A percentile compares a stretch with the other conserved stretches of the same genome.
Evolutionary conservation across 2,329 filamentous ascomycete species (phyloP).

Genomic region (Colletotrichum orbiculare): DNA sequence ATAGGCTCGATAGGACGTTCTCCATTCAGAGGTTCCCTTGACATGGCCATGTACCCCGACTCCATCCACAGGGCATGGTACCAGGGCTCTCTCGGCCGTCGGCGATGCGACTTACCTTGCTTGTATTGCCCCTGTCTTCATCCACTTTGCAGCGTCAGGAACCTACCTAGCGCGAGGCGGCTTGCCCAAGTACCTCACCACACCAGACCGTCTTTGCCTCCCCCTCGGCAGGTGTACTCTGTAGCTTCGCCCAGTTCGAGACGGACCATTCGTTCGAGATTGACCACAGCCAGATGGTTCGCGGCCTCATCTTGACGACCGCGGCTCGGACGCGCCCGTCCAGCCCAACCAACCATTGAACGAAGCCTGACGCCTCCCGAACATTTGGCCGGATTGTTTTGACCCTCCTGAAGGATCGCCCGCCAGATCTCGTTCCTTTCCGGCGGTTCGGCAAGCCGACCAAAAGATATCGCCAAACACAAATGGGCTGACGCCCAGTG

Average conservation of each 20-base stretch:
- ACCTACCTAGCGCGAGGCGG: too few relatives aligned
- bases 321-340: constrained; percentile 32
- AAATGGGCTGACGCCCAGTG: neutral
- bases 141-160: too few relatives aligned
- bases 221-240: neutral
- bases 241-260: constrained; percentile 20
- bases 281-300: constrained; percentile 22
- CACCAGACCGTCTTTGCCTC: too few relatives aligned
- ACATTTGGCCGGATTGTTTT: constrained; percentile 15
- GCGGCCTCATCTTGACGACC: constrained; percentile 30
- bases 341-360: constrained; percentile 27
- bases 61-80: too few relatives aligned
- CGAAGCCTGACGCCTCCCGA: constrained; percentile 28
- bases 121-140: too few relatives aligned
- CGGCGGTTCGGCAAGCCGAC: neutral
- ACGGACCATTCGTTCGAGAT: constrained; percentile 23
- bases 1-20: constrained; percentile 13
- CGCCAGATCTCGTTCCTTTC: constrained; percentile 12
- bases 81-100: too few relatives aligned
- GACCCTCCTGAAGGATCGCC: constrained; percentile 25
- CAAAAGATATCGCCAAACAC: neutral
- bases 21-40: constrained; percentile 3
- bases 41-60: too few relatives aligned
- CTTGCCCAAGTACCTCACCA: too few relatives aligned
- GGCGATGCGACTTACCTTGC: too few relatives aligned